These are phyloP conservation scores for Bolboschoenus planiculmis DNA, from an alignment of 176 grass and related monocot species.

Conservation along the genomic window DNA sequence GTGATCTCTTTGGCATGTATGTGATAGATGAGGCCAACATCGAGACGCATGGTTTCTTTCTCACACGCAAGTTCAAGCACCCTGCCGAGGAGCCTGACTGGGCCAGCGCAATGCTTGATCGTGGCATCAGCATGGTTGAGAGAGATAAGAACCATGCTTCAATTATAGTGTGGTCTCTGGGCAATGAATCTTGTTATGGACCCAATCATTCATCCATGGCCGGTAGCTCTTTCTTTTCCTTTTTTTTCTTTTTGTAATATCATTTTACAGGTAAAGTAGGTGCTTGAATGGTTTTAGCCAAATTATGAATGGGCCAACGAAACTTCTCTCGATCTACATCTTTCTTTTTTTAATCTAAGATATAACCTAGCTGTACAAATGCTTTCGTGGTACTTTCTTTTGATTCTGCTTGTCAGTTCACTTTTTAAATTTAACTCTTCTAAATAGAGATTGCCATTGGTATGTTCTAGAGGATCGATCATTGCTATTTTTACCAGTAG, in stretches of 20 bases:
- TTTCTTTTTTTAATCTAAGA: too few species aligned
- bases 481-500: background rate
- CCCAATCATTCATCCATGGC: slow-evolving; percentile 91
- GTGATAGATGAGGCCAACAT: slow-evolving; percentile 98
- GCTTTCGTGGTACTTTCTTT: background rate
- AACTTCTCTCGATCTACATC: background rate
- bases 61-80: slow-evolving; percentile 70
- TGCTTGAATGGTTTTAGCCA: background rate
- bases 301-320: background rate
- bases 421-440: background rate
- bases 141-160: slow-evolving; percentile 97
- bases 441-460: background rate
- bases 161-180: slow-evolving; percentile 90
- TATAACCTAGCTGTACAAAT: background rate
- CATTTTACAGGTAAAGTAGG: background rate
- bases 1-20: slow-evolving; percentile 86
- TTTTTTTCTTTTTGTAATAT: background rate
- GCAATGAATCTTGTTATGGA: slow-evolving; percentile 87
- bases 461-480: background rate
- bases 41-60: slow-evolving; percentile 91
- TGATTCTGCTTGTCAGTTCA: background rate
- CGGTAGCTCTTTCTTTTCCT: slow-evolving; percentile 32
- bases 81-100: slow-evolving; percentile 71
- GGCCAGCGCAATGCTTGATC: slow-evolving; percentile 85
- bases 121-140: slow-evolving; percentile 82